A percentile compares a stretch with the other conserved stretches of the same genome.
Evolutionary conservation across 108 stramenopile species (phyloP).

Genomic region (Fistulifera pelliculosa): DNA sequence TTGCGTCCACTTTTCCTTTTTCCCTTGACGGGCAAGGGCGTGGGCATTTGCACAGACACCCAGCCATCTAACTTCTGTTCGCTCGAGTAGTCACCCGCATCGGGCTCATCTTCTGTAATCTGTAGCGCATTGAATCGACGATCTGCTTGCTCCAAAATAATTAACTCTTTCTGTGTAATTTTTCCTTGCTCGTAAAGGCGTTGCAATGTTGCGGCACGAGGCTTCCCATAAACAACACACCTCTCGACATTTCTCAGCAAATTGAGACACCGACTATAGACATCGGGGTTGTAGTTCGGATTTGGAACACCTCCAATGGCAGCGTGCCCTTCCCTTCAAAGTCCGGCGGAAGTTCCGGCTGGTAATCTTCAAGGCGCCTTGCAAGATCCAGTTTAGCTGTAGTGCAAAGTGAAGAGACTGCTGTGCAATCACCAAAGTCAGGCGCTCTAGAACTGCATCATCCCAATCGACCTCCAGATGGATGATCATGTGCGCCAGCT

Average conservation of each 20-base stretch:
- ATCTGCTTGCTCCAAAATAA: slow-evolving; percentile 84
- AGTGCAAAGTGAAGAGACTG: slow-evolving; percentile 96
- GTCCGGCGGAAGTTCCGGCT: slow-evolving; percentile 78
- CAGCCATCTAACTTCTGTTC: neutral
- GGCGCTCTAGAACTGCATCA: slow-evolving; percentile 89
- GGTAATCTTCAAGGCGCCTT: slow-evolving; percentile 96
- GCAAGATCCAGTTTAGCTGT: slow-evolving; percentile 95
- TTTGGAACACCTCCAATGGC: slow-evolving; percentile 47
- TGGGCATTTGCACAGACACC: neutral
- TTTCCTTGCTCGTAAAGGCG: slow-evolving; percentile 87
- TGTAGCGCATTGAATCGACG: slow-evolving; percentile 86
- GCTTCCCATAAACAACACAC: slow-evolving; percentile 85
- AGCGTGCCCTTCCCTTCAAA: too few species aligned
- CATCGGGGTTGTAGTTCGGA: slow-evolving; percentile 76
- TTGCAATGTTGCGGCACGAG: slow-evolving; percentile 66
- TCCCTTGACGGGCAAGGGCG: neutral
- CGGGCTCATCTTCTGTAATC: slow-evolving; percentile 37
- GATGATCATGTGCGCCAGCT: slow-evolving; percentile 98
- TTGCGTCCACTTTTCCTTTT: slow-evolving; percentile 11
- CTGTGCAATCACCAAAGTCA: slow-evolving; percentile 92
- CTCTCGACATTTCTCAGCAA: slow-evolving; percentile 89
- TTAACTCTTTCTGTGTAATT: slow-evolving; percentile 74
- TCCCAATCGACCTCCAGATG: slow-evolving; percentile 96
- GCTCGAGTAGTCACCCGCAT: slow-evolving; percentile 4
- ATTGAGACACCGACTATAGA: slow-evolving; percentile 89